Evolutionary conservation across 169 alveolate genomes (phyloP).

Genomic region (Plasmodium berghei): DNA sequence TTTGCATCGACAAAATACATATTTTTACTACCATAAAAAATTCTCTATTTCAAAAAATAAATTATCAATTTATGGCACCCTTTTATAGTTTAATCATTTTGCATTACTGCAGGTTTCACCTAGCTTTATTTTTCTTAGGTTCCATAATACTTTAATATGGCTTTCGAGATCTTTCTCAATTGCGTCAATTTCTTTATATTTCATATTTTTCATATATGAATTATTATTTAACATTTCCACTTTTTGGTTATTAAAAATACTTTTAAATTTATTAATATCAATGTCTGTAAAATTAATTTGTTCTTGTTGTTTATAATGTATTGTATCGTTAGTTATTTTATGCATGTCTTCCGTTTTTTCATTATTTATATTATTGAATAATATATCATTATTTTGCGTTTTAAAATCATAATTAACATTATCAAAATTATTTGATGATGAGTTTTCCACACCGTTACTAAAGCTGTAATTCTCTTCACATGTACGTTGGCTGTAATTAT

Average conservation of each 20-base stretch:
- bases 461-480: background rate
- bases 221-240: conserved; percentile 15
- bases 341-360: conserved; percentile 7
- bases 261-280: background rate
- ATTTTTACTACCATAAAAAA: too few relatives aligned
- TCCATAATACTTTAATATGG: conserved; percentile 73
- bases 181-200: conserved; percentile 67
- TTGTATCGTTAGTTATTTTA: background rate
- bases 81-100: too few relatives aligned
- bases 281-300: background rate
- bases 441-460: too few relatives aligned
- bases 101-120: conserved; percentile 8
- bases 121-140: conserved; percentile 44
- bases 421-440: background rate
- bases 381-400: background rate
- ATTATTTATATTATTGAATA: background rate
- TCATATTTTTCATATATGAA: conserved; percentile 54
- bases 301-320: background rate
- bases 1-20: too few relatives aligned
- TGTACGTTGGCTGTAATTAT: background rate
- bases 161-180: conserved; percentile 72
- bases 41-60: too few relatives aligned
- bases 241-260: conserved; percentile 6
- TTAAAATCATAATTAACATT: background rate
- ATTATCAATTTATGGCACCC: too few relatives aligned